Evolutionary conservation across 2,329 filamentous ascomycete genomes (phyloP).

Genomic region (Phialocephala sp.): DNA sequence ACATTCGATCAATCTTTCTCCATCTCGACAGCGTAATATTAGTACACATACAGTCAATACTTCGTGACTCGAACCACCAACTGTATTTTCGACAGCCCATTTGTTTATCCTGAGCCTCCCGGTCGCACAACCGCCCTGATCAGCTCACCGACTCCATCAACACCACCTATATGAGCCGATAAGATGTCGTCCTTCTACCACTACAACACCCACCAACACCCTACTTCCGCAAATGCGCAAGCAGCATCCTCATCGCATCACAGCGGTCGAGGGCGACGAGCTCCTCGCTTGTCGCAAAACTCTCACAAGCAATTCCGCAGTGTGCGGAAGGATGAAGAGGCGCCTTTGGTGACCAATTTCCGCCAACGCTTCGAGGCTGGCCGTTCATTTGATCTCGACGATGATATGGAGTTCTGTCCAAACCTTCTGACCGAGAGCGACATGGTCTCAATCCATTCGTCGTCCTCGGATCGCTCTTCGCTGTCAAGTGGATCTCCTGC

Average conservation of each 20-base stretch:
- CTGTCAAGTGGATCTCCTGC: conserved; percentile 93
- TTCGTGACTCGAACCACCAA: not conserved
- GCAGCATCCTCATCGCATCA: conserved; percentile 64
- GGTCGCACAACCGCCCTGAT: conserved; percentile 17
- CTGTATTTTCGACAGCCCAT: conserved; percentile 6
- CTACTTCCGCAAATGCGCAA: conserved; percentile 56
- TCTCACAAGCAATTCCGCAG: conserved; percentile 85
- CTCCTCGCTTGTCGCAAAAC: conserved; percentile 82
- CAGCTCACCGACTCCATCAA: conserved; percentile 21
- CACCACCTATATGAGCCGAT: conserved; percentile 42
- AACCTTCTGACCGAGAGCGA: conserved; percentile 82
- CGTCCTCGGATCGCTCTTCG: conserved; percentile 89
- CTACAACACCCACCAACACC: conserved; percentile 64
- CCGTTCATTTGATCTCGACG: conserved; percentile 92
- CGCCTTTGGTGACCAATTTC: conserved; percentile 77
- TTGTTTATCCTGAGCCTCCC: conserved; percentile 18
- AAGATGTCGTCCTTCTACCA: conserved; percentile 69
- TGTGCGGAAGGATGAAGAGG: conserved; percentile 87
- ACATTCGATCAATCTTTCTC: conserved; percentile 10
- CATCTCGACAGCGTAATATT: conserved; percentile 6
- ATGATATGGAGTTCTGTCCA: conserved; percentile 95
- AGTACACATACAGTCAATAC: conserved; percentile 8
- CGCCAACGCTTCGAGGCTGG: conserved; percentile 89
- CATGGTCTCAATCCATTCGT: conserved; percentile 90
- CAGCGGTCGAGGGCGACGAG: conserved; percentile 83